Evolutionary conservation across 306 rosid species (phyloP), one percentile per base, ranked within the genome.

Genomic region (Prunus kanzakura): DNA sequence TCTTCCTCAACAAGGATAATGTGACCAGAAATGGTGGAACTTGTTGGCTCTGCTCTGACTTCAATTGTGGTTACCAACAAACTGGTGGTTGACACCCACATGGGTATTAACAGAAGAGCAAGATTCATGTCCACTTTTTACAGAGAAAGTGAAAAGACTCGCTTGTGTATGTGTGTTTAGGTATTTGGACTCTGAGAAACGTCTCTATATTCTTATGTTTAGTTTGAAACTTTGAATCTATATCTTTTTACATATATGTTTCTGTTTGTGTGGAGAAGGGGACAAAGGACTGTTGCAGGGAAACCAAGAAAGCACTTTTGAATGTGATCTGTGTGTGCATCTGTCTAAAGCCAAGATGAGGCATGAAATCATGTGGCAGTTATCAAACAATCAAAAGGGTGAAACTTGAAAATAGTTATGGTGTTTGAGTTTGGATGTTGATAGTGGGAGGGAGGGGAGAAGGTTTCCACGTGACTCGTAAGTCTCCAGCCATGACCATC

Each of bases 241-340:
- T 3, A 35, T 80, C 71, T 15, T 58, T 30, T 14, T 41, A 9
- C 13, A 38, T 5, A 9, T 67, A 6, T 46, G 50, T 67, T 43
- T 46, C 60, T 23, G 3, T 67, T 43, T 46, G 69, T 23, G 7
- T 32, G 72, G 29, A 78, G 78, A 80, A 84, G 79, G 65, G 62
- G 96, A 88, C 91, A 89, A 83, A 84, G 29, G 22, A 71, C 19
- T 43, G 75, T 81, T 80, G 85, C 84, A 84, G 82, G 86, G 84
- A 86, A 88, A 84, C 88, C 90, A 87, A 89, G 83, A 91, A 88
- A 89, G 75, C 86, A 74, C 91, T 86, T 91, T 86, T 75, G 76
- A 69, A 76, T 71, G 55, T 60, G 76, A 58, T 75, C 46, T 67
- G 65, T 52, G 49, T 50, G 56, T 52, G 20, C 10, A 56, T 22